These are phyloP conservation scores for Malus hybrid DNA, from an alignment of 331 rosid genomes.

Conservation along the genomic window DNA sequence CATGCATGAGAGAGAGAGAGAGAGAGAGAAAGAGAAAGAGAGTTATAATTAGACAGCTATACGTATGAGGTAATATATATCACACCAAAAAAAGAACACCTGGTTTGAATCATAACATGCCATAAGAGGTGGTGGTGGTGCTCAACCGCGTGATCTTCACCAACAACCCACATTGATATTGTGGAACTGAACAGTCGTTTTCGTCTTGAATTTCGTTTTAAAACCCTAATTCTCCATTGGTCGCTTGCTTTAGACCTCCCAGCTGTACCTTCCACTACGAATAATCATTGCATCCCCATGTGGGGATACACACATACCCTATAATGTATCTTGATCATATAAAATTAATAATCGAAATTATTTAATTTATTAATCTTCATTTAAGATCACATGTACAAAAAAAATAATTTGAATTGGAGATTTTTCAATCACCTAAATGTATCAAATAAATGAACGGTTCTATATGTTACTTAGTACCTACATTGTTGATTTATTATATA, in stretches of 20 bases:
- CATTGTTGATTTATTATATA: no score
- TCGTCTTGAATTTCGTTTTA: constrained; percentile 30
- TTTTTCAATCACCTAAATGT: no score
- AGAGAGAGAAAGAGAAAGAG: neutral
- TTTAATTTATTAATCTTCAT: no score
- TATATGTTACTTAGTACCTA: no score
- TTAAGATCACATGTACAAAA: no score
- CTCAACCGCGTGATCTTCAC: constrained; percentile 28
- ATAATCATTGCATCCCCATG: no score
- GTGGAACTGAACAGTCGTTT: constrained; percentile 25
- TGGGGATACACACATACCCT: no score
- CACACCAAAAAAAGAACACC: constrained; percentile 12
- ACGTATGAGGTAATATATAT: neutral
- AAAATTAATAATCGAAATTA: no score
- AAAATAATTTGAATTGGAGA: no score
- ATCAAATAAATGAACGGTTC: no score
- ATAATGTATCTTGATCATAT: no score
- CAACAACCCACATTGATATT: constrained; percentile 30
- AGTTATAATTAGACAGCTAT: neutral
- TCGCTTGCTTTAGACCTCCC: neutral
- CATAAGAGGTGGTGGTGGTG: constrained; percentile 6
- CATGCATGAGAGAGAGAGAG: constrained; percentile 10
- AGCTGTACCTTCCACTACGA: neutral
- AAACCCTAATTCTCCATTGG: constrained; percentile 20
- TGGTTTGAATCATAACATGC: constrained; percentile 21